phyloP scores from a whole-genome alignment of 2,329 filamentous ascomycete species.

The Cladosporium sp. region DNA sequence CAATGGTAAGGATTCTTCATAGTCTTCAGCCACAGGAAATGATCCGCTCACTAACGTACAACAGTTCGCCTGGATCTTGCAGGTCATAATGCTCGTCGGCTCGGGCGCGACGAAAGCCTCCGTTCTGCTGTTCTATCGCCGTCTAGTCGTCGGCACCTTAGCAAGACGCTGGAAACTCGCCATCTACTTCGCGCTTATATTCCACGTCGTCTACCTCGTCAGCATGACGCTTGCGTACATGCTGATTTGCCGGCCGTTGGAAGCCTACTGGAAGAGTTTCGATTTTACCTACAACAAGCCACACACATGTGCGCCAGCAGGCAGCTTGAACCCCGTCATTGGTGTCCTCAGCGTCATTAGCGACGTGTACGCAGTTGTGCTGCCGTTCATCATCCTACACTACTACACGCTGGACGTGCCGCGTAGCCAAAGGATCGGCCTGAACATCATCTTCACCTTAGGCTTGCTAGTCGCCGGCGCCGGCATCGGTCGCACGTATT shows the following conservation, averaged over 20 bases:
- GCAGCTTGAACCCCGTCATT: conserved; percentile 13
- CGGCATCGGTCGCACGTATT: conserved; percentile 23
- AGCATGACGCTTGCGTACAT: conserved; percentile 18
- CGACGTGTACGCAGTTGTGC: conserved; percentile 23
- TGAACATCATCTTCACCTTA: conserved; percentile 23
- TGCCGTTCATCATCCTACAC: conserved; percentile 23
- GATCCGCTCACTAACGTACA: neutral
- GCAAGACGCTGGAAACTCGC: conserved; percentile 20
- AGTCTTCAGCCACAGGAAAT: neutral
- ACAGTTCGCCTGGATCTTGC: conserved; percentile 19
- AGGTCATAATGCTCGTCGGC: conserved; percentile 22
- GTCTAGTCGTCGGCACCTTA: conserved; percentile 20
- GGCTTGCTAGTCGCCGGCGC: conserved; percentile 24
- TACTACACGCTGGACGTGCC: conserved; percentile 21
- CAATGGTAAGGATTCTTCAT: conserved; percentile 17
- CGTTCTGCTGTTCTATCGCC: conserved; percentile 26
- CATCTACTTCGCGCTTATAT: conserved; percentile 18
- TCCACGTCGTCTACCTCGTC: conserved; percentile 21
- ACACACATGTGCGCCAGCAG: conserved; percentile 16
- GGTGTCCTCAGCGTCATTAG: conserved; percentile 21
- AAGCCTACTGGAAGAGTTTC: conserved; percentile 22
- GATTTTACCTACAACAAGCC: conserved; percentile 13
- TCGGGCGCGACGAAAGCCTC: conserved; percentile 24
- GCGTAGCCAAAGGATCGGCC: conserved; percentile 20
- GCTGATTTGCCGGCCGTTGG: conserved; percentile 21